These are phyloP conservation scores for Apophysomyces trapeziformis DNA, from an alignment of 371 early-diverging fungal genomes.

Conservation along the genomic window DNA sequence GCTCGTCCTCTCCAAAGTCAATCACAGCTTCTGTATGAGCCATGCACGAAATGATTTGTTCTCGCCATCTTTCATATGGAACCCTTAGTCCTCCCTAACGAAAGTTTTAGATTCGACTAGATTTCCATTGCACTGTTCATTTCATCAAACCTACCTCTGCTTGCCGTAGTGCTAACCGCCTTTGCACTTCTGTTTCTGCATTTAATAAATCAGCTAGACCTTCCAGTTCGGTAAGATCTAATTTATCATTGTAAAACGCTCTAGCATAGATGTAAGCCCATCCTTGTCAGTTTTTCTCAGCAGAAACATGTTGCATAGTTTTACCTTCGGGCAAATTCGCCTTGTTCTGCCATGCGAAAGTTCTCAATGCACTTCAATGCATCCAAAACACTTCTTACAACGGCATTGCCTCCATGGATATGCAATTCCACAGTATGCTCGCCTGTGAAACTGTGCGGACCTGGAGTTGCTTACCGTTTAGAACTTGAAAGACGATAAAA, in stretches of 20 bases:
- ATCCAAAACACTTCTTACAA: conserved; percentile 61
- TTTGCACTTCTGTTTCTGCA: conserved; percentile 84
- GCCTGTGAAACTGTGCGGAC: conserved; percentile 80
- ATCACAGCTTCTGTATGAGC: conserved; percentile 79
- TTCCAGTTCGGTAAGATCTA: conserved; percentile 81
- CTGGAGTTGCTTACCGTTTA: conserved; percentile 14
- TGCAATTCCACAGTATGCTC: conserved; percentile 84
- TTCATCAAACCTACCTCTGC: conserved; percentile 54
- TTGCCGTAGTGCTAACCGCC: conserved; percentile 71
- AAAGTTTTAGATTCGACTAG: too few relatives aligned
- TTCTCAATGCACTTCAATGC: conserved; percentile 53
- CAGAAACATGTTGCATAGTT: neutral
- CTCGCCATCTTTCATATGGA: conserved; percentile 72
- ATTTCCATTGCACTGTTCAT: too few relatives aligned
- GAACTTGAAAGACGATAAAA: too few relatives aligned
- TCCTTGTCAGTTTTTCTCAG: too few relatives aligned
- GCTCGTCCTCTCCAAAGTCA: conserved; percentile 87
- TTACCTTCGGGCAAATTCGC: conserved; percentile 77
- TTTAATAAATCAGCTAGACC: conserved; percentile 81
- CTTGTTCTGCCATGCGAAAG: conserved; percentile 75
- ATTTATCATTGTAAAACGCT: conserved; percentile 79
- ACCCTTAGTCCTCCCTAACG: conserved; percentile 63
- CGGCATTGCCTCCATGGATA: conserved; percentile 81
- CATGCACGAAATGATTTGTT: conserved; percentile 61
- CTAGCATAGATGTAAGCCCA: conserved; percentile 24